Percentiles rank a stretch among this genome's conserved stretches.
Evolutionary conservation across 306 rosid species (phyloP).

Genomic region (Acmispon strigosus): DNA sequence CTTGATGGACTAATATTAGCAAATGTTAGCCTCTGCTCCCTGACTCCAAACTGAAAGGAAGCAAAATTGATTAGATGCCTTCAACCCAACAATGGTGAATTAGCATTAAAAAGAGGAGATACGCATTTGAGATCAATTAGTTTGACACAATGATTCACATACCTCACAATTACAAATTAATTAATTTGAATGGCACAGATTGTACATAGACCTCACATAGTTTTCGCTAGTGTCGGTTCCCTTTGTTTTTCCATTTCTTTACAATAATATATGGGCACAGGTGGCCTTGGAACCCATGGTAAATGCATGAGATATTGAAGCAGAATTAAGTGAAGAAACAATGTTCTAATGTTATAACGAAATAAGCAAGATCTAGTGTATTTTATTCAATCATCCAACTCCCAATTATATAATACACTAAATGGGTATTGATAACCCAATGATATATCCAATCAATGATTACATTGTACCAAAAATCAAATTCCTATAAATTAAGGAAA

Average conservation of each 20-base stretch:
- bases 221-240: background rate
- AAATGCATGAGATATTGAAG: background rate
- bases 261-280: background rate
- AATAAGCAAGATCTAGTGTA: too few species aligned
- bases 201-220: constrained; percentile 2
- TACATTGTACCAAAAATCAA: too few species aligned
- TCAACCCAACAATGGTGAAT: constrained; percentile 1
- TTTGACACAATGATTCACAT: background rate
- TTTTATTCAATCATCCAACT: too few species aligned
- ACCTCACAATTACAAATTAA: background rate
- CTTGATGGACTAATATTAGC: constrained; percentile 66
- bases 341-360: too few species aligned
- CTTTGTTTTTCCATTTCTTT: background rate
- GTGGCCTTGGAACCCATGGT: background rate
- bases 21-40: constrained; percentile 78
- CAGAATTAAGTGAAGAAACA: background rate
- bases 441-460: too few species aligned
- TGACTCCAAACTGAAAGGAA: constrained; percentile 57
- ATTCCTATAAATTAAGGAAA: too few species aligned
- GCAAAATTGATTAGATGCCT: constrained; percentile 21
- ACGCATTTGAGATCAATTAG: background rate
- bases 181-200: background rate
- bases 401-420: too few species aligned
- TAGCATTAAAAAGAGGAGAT: background rate
- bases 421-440: too few species aligned